Conservation (phyloP, 805 yeast genomes). For the Grigorovia jiainica region DNA sequence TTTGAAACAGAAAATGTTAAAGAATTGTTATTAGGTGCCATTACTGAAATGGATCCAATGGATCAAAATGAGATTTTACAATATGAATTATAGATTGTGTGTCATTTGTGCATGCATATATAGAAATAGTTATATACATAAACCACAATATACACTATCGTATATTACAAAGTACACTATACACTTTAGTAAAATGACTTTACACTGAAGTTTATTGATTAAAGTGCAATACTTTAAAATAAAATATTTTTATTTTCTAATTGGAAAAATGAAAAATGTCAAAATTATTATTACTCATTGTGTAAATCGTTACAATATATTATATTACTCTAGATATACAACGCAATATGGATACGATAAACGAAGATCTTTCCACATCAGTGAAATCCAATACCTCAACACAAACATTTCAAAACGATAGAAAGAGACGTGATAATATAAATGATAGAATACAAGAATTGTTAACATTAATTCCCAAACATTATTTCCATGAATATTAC, state of each 20-base stretch:
- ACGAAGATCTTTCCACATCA: conserved; percentile 14
- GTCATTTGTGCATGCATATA: too few relatives aligned
- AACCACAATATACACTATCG: too few relatives aligned
- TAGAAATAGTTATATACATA: too few relatives aligned
- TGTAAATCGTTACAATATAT: too few relatives aligned
- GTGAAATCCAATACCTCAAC: conserved; percentile 14
- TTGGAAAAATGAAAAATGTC: too few relatives aligned
- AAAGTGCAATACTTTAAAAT: too few relatives aligned
- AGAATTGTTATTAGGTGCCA: conserved; percentile 13
- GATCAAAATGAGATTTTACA: conserved; percentile 18
- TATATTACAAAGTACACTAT: too few relatives aligned
- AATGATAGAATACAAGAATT: conserved; percentile 50
- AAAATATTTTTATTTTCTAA: too few relatives aligned
- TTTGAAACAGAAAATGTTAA: conserved; percentile 8
- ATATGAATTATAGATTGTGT: conserved; percentile 22
- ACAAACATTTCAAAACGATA: conserved; percentile 24
- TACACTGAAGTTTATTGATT: too few relatives aligned
- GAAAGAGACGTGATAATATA: conserved; percentile 47
- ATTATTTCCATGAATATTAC: conserved; percentile 35
- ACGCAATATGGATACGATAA: conserved; percentile 8
- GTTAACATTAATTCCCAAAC: conserved; percentile 35
- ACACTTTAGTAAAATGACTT: too few relatives aligned
- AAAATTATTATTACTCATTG: too few relatives aligned
- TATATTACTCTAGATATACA: background rate
- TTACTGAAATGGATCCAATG: conserved; percentile 19